These are phyloP conservation scores for Pelargonium cotyledonis DNA, from an alignment of 441 rosid genomes.

Conservation along the genomic window DNA sequence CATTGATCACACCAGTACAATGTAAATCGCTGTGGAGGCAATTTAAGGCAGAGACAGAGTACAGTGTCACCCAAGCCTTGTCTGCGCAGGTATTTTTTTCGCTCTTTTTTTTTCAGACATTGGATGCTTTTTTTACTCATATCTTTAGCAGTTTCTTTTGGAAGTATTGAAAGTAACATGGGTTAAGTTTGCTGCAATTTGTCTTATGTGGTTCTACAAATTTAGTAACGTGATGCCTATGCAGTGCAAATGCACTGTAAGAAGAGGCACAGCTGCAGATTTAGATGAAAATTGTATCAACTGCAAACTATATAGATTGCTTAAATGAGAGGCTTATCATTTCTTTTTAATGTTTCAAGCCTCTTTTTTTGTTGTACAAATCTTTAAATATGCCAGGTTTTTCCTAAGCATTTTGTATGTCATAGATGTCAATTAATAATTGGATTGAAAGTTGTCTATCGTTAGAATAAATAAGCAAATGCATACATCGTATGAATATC, in stretches of 20 bases:
- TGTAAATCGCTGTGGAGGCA: conserved; percentile 98
- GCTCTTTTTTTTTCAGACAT: background rate
- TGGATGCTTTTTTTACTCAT: background rate
- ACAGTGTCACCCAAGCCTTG: conserved; percentile 85
- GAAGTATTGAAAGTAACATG: background rate
- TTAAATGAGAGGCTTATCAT: background rate
- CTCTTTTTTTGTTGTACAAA: too few species aligned
- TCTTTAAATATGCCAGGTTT: too few species aligned
- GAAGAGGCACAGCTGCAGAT: background rate
- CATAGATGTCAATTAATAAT: too few species aligned
- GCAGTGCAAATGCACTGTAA: conserved; percentile 1
- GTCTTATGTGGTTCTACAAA: background rate
- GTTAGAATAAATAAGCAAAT: too few species aligned
- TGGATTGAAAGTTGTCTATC: too few species aligned
- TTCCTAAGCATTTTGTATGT: too few species aligned
- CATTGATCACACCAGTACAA: conserved; percentile 91
- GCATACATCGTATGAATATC: too few species aligned
- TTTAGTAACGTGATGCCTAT: background rate
- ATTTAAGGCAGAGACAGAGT: conserved; percentile 88
- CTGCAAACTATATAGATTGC: background rate
- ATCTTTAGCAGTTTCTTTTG: background rate
- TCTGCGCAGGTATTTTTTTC: conserved; percentile 77
- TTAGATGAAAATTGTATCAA: conserved; percentile 1
- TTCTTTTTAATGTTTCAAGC: background rate
- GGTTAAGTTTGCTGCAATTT: background rate